phyloP scores from a whole-genome alignment of 495 filamentous ascomycete genomes.

The Hamigera avellanea region DNA sequence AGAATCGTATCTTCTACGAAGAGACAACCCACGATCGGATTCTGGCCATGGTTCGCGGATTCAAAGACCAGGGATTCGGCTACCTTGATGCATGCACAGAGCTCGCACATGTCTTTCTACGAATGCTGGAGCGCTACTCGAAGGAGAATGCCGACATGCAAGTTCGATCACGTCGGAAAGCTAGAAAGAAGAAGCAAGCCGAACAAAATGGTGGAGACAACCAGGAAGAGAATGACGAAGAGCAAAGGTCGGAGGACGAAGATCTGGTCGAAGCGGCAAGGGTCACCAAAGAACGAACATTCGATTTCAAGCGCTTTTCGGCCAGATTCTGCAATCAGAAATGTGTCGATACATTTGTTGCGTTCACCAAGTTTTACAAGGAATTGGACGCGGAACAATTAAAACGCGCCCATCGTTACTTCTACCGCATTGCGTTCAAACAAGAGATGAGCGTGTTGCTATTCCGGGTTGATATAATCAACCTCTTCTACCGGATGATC shows the following conservation, averaged over 20 bases:
- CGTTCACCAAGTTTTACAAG: constrained; percentile 66
- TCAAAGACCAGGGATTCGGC: constrained; percentile 87
- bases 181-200: constrained; percentile 52
- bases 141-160: constrained; percentile 92
- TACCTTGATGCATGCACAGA: constrained; percentile 91
- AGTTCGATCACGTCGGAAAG: constrained; percentile 64
- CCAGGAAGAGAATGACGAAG: constrained; percentile 33
- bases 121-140: constrained; percentile 85
- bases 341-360: constrained; percentile 80
- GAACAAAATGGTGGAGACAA: constrained; percentile 14
- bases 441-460: constrained; percentile 80
- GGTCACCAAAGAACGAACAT: constrained; percentile 71
- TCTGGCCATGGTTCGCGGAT: constrained; percentile 62
- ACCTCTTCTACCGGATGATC: constrained; percentile 81
- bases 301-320: constrained; percentile 81
- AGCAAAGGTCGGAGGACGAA: constrained; percentile 61
- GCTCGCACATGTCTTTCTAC: constrained; percentile 79
- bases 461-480: constrained; percentile 82
- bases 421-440: constrained; percentile 92
- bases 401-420: constrained; percentile 89
- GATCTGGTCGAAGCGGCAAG: constrained; percentile 56
- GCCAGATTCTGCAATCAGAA: constrained; percentile 70
- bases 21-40: constrained; percentile 85
- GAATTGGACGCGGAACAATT: constrained; percentile 74
- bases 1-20: constrained; percentile 95